Conservation (phyloP, 225 moss, liverwort and hornwort genomes). For the Pleurozium schreberi region DNA sequence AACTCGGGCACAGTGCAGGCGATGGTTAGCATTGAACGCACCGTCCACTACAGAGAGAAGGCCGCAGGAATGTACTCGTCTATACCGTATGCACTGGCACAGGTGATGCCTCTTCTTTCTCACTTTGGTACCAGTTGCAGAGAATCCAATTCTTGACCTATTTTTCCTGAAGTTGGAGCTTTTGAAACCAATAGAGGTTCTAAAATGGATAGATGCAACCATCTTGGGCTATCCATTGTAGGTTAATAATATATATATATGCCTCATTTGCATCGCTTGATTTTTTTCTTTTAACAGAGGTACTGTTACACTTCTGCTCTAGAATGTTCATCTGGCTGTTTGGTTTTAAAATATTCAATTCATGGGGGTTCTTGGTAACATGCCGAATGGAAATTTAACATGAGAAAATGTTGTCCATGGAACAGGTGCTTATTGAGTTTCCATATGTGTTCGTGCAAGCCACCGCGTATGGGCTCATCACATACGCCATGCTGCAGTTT, state of each 20-base stretch:
- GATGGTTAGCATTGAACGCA: constrained; percentile 48
- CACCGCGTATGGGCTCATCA: constrained; percentile 15
- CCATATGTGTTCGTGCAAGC: constrained; percentile 41
- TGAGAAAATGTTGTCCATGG: background rate
- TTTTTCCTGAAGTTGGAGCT: background rate
- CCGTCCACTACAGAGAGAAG: constrained; percentile 58
- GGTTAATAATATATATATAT: too few relatives aligned
- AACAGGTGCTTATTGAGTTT: constrained; percentile 48
- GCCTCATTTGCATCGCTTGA: background rate
- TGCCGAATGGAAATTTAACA: background rate
- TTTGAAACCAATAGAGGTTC: background rate
- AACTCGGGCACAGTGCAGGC: constrained; percentile 51
- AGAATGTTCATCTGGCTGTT: background rate
- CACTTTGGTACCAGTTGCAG: background rate
- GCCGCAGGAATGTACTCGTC: constrained; percentile 56
- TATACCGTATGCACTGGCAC: constrained; percentile 46
- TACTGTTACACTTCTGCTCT: background rate
- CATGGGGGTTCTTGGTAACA: background rate
- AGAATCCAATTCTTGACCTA: background rate
- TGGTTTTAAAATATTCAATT: background rate
- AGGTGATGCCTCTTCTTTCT: constrained; percentile 9
- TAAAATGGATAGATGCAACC: background rate
- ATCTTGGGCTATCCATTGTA: too few relatives aligned
- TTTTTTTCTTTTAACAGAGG: background rate
- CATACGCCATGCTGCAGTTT: constrained; percentile 39